Evolutionary conservation across 2,329 filamentous ascomycete species (phyloP), one percentile per base, ranked within the genome.

Genomic region (Delphinella strobiligena): DNA sequence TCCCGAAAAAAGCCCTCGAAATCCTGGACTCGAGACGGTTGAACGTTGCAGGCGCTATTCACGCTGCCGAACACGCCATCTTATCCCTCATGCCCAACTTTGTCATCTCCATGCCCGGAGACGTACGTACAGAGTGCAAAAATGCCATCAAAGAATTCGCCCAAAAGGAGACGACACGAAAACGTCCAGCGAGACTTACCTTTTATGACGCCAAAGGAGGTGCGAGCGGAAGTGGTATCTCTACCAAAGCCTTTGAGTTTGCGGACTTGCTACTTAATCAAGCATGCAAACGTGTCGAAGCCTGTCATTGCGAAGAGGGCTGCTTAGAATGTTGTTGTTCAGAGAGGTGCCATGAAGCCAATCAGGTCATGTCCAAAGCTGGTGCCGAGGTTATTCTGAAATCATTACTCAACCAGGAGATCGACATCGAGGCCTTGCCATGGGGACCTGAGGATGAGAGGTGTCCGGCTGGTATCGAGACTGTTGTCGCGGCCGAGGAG

Each of bases 131-230:
- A 0, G 91, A 96, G 61, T 96, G 91, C 61, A 96, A 96, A 65
- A 76, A 80, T 43, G 78, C 80, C 2, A 67, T 82, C 44, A 96
- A 96, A 59, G 89, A 96, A 60, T 86, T 95, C 46, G 77, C 84
- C 1, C 75, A 75, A 49, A 66, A 69, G 38, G 76, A 82, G 52
- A 78, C 75, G 0, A 63, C 66, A 19, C 73, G 88, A 19, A 94
- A 94, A 61, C 72, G 91, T 3, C 91, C 89, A 0, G 91, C 87
- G 0, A 69, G 91, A 1, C 62, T 98, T 35, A 94, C 86, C 0
- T 94, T 98, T 53, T 98, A 96, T 61, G 91, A 96, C 56, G 81
- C 86, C 2, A 94, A 93, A 60, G 91, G 91, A 5, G 89, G 89
- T 0, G 72, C 82, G 0, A 74, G 75, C 32, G 89, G 89, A 0